Conservation (phyloP, 768 basidiomycete species). For the Exidia glandulosa region DNA sequence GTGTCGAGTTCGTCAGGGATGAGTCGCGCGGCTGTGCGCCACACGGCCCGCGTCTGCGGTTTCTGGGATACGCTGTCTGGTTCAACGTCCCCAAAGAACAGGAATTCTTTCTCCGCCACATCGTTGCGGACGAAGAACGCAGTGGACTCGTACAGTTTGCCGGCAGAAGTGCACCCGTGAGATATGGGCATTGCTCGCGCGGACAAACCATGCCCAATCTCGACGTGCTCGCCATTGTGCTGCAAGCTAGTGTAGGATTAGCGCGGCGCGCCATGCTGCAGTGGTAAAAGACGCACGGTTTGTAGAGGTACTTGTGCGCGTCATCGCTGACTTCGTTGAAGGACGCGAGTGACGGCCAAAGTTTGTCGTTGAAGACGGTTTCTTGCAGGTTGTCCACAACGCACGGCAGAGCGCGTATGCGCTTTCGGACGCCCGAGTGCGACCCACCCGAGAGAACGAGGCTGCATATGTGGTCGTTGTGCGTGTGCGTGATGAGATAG, state of each 20-base stretch:
- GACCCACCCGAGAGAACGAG: slow-evolving; percentile 80
- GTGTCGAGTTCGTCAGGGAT: slow-evolving; percentile 46
- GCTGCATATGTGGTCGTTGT: slow-evolving; percentile 81
- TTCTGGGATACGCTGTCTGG: slow-evolving; percentile 60
- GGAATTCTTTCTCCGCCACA: slow-evolving; percentile 50
- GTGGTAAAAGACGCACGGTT: slow-evolving; percentile 34
- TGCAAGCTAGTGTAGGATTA: slow-evolving; percentile 30
- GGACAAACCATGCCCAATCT: slow-evolving; percentile 45
- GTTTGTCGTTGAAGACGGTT: slow-evolving; percentile 55
- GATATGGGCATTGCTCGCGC: slow-evolving; percentile 57
- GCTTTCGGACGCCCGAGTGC: slow-evolving; percentile 46
- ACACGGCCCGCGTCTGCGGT: slow-evolving; percentile 59
- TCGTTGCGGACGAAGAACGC: slow-evolving; percentile 76
- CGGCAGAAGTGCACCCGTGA: slow-evolving; percentile 50
- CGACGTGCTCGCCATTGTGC: slow-evolving; percentile 40
- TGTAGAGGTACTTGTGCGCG: slow-evolving; percentile 46
- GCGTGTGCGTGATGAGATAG: slow-evolving; percentile 61
- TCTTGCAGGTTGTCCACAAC: slow-evolving; percentile 59
- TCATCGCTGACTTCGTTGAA: slow-evolving; percentile 54
- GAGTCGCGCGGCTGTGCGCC: slow-evolving; percentile 77
- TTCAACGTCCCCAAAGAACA: slow-evolving; percentile 94
- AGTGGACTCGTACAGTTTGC: slow-evolving; percentile 53
- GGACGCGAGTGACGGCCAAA: slow-evolving; percentile 81
- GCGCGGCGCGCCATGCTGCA: neutral
- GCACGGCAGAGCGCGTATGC: slow-evolving; percentile 47